These are phyloP conservation scores for Aegilops longissima DNA, from an alignment of 176 grass and related monocot genomes.

Conservation along the genomic window DNA sequence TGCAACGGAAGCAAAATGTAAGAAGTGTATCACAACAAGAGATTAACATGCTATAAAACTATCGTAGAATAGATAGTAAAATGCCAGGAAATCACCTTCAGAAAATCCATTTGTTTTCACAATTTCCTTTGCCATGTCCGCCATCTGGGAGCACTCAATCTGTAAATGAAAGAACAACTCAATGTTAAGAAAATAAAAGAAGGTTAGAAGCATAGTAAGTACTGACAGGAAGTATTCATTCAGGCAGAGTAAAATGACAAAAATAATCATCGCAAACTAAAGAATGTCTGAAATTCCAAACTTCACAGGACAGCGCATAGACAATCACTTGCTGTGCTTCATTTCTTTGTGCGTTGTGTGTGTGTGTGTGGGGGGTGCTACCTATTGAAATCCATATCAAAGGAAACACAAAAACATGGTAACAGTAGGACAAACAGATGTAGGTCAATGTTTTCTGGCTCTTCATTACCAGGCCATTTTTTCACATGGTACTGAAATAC, in stretches of 20 bases:
- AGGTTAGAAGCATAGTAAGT: background rate
- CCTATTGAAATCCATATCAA: background rate
- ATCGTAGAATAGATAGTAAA: background rate
- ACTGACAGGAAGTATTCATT: background rate
- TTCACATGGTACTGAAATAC: background rate
- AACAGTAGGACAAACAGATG: background rate
- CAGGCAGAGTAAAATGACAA: background rate
- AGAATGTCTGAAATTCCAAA: background rate
- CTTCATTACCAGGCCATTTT: background rate
- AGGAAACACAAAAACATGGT: background rate
- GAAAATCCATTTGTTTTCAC: constrained; percentile 81
- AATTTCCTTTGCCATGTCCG: constrained; percentile 97
- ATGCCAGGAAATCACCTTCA: constrained; percentile 49
- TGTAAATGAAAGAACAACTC: constrained; percentile 31
- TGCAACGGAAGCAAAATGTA: constrained; percentile 33
- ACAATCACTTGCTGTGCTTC: background rate
- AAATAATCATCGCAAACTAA: background rate
- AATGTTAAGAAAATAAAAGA: constrained; percentile 6
- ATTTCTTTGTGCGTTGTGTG: background rate
- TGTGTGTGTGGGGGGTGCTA: background rate
- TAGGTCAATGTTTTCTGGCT: background rate
- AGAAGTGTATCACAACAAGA: background rate
- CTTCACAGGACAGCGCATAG: background rate
- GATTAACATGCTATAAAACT: background rate
- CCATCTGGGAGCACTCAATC: constrained; percentile 98